Conservation (phyloP, 2,329 filamentous ascomycete species). For the Dactylellina leptospora region DNA sequence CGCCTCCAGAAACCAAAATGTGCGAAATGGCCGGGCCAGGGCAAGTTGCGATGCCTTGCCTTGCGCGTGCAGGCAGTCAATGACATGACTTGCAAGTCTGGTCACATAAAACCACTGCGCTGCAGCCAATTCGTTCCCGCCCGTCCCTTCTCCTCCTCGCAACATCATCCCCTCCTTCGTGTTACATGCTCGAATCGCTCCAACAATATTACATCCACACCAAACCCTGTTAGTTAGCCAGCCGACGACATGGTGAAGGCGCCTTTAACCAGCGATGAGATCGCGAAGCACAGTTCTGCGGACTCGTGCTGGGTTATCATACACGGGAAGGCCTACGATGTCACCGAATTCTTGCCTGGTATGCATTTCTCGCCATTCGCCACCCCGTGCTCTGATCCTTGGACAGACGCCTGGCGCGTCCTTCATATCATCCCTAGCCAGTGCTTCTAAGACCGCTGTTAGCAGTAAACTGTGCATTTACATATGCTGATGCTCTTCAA, state of each 20-base stretch:
- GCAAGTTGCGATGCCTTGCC: too few species aligned
- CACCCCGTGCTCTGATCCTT: not conserved
- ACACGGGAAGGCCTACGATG: conserved; percentile 84
- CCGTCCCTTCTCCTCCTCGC: not conserved
- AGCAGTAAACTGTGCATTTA: too few species aligned
- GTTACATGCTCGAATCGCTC: not conserved
- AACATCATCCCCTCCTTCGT: not conserved
- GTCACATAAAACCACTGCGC: not conserved
- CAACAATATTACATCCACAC: not conserved
- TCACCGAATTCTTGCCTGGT: conserved; percentile 69
- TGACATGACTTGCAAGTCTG: not conserved
- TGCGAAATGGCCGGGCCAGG: not conserved
- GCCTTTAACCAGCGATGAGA: conserved; percentile 65
- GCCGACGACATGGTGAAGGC: conserved; percentile 46
- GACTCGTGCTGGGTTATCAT: conserved; percentile 80
- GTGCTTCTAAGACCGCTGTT: too few species aligned
- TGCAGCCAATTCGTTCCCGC: not conserved
- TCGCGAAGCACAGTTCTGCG: conserved; percentile 78
- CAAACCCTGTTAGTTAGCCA: not conserved
- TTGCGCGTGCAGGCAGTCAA: not conserved
- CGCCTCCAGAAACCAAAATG: not conserved
- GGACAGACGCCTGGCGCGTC: too few species aligned
- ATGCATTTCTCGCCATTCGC: not conserved
- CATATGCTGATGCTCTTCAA: too few species aligned
- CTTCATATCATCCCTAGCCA: too few species aligned